Conservation (phyloP, 1,139 yeast species). For the Taiozyma onychis region DNA sequence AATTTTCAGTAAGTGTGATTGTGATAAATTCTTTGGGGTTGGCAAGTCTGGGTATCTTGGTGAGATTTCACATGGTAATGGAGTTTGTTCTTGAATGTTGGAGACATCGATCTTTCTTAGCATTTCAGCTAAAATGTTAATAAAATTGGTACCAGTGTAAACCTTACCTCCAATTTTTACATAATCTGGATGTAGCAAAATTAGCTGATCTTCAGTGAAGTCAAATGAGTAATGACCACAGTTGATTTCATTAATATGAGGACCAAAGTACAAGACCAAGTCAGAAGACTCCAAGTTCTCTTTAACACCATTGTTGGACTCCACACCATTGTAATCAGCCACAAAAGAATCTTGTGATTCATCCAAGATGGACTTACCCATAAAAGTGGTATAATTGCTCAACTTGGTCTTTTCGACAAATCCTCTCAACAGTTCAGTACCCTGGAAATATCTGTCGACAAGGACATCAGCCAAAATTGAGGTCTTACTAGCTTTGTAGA, state of each 20-base stretch:
- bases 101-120: slow-evolving; percentile 29
- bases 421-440: slow-evolving; percentile 32
- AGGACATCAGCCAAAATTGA: slow-evolving; percentile 57
- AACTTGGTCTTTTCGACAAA: slow-evolving; percentile 42
- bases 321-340: slow-evolving; percentile 59
- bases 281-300: slow-evolving; percentile 39
- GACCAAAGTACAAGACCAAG: slow-evolving; percentile 44
- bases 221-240: slow-evolving; percentile 39
- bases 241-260: slow-evolving; percentile 46
- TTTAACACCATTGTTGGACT: slow-evolving; percentile 39
- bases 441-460: slow-evolving; percentile 44
- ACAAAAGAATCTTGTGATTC: slow-evolving; percentile 52
- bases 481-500: slow-evolving; percentile 52
- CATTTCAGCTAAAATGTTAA: slow-evolving; percentile 40
- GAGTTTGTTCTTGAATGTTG: slow-evolving; percentile 24
- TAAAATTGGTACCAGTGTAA: slow-evolving; percentile 38
- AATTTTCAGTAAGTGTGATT: slow-evolving; percentile 20
- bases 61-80: slow-evolving; percentile 13
- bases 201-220: slow-evolving; percentile 24
- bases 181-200: slow-evolving; percentile 35
- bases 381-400: slow-evolving; percentile 42
- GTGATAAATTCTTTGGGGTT: slow-evolving; percentile 21
- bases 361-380: slow-evolving; percentile 57
- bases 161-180: slow-evolving; percentile 37
- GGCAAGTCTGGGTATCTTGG: slow-evolving; percentile 20